Conservation (phyloP, 495 filamentous ascomycete genomes). For the Penicillium maclennaniae region DNA sequence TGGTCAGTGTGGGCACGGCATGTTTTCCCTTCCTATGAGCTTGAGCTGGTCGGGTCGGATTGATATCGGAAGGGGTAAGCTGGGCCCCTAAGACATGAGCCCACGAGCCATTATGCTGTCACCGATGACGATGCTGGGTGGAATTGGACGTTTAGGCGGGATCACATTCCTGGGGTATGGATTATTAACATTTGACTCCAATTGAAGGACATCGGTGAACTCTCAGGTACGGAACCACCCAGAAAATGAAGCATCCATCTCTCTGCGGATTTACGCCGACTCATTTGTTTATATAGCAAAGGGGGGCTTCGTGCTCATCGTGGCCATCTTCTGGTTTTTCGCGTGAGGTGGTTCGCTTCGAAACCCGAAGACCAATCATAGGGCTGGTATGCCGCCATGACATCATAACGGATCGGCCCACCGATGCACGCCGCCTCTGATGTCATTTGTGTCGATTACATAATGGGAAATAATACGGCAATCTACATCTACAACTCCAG, state of each 20-base stretch:
- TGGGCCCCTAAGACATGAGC: slow-evolving; percentile 13
- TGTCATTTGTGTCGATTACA: slow-evolving; percentile 13
- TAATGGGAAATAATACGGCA: too few relatives aligned
- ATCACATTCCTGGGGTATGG: neutral
- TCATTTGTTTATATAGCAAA: slow-evolving; percentile 24
- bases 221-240: neutral
- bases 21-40: neutral
- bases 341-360: slow-evolving; percentile 14
- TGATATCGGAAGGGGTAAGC: neutral
- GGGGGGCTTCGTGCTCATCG: slow-evolving; percentile 10
- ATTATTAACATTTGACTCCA: neutral
- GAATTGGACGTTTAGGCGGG: neutral
- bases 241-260: neutral
- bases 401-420: slow-evolving; percentile 16
- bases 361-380: slow-evolving; percentile 14
- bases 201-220: neutral
- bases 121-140: slow-evolving; percentile 25
- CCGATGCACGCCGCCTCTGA: slow-evolving; percentile 21
- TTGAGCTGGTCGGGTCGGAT: neutral
- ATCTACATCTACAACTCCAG: neutral
- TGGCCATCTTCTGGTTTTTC: slow-evolving; percentile 9
- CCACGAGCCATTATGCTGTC: slow-evolving; percentile 23
- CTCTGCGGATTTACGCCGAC: neutral
- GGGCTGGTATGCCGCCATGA: slow-evolving; percentile 7
- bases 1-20: neutral